Evolutionary conservation across 2,329 filamentous ascomycete genomes (phyloP).

Genomic region (Pseudofabraea citricarpa): DNA sequence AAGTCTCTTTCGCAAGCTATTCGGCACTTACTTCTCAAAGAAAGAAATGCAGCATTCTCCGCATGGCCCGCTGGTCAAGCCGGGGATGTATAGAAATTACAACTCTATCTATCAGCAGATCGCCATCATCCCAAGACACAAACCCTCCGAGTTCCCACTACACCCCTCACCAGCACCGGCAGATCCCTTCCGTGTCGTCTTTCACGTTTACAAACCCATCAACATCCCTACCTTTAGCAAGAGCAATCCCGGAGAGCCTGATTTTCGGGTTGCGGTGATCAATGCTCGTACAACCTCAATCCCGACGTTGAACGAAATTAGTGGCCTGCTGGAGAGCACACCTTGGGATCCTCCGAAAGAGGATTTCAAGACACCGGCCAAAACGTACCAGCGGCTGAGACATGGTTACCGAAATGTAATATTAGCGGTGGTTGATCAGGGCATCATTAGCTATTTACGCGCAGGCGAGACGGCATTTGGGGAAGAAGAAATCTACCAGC

Average conservation of each 20-base stretch:
- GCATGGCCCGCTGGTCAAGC: slow-evolving; percentile 53
- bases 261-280: slow-evolving; percentile 81
- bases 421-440: slow-evolving; percentile 83
- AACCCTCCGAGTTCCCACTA: slow-evolving; percentile 38
- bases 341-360: slow-evolving; percentile 58
- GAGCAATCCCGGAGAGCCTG: slow-evolving; percentile 68
- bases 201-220: slow-evolving; percentile 74
- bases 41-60: slow-evolving; percentile 17
- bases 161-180: slow-evolving; percentile 27
- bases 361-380: slow-evolving; percentile 36
- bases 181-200: slow-evolving; percentile 66
- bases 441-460: slow-evolving; percentile 81
- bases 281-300: slow-evolving; percentile 68
- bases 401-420: slow-evolving; percentile 81
- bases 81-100: slow-evolving; percentile 63
- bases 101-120: slow-evolving; percentile 71
- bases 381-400: slow-evolving; percentile 73
- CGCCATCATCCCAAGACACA: slow-evolving; percentile 67
- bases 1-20: slow-evolving; percentile 26
- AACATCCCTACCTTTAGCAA: slow-evolving; percentile 65
- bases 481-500: slow-evolving; percentile 66
- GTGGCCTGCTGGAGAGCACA: slow-evolving; percentile 65
- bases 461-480: slow-evolving; percentile 78
- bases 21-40: slow-evolving; percentile 22
- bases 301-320: slow-evolving; percentile 69